Base-by-base conservation (phyloP, 805 yeast genomes). In the Dipodascus albidus region DNA sequence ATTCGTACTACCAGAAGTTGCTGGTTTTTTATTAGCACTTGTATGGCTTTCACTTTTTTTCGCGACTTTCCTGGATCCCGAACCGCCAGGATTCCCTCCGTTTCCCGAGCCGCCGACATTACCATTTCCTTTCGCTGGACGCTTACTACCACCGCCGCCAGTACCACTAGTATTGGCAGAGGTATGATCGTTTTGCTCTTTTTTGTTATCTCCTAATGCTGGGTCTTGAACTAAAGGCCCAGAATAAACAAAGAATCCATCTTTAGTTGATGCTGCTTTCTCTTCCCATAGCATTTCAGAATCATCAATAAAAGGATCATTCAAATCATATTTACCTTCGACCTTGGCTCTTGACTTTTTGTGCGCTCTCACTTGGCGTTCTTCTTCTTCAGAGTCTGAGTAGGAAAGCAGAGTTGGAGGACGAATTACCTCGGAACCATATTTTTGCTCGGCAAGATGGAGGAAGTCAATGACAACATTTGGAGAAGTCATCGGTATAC, bases 261-360 rank as follows among this genome's bases (percentile, higher is more conserved):
- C 98, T 59, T 85, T 85, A 0, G 96, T 89, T 1, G 91, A 82
- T 1, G 91, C 90, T 6, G 95, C 82, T 62, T 86, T 95, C 66
- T 90, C 96, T 68, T 93, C 99, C 85, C 93, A 85, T 54, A 81
- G 78, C 60, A 89, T 72, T 68, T 93, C 99, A 15, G 87, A 79
- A 68, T 93, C 99, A 70, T 93, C 99, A 55, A 93, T 93, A 63
- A 93, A 93, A 1, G 98, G 99, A 67, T 93, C 99, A 56, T 86
- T 82, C 50, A 80, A 74, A 65, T 93, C 99, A 68, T 93, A 93
- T 64, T 87, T 88, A 1, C 96, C 96, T 35, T 89, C 87, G 58
- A 85, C 79, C 52, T 89, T 78, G 62, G 84, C 84, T 42, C 79
- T 75, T 61, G 74, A 73, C 62, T 74, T 75, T 62, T 73, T 76